These are phyloP conservation scores for Nigrospora osmanthi DNA, from an alignment of 2,329 filamentous ascomycete genomes.

Conservation along the genomic window DNA sequence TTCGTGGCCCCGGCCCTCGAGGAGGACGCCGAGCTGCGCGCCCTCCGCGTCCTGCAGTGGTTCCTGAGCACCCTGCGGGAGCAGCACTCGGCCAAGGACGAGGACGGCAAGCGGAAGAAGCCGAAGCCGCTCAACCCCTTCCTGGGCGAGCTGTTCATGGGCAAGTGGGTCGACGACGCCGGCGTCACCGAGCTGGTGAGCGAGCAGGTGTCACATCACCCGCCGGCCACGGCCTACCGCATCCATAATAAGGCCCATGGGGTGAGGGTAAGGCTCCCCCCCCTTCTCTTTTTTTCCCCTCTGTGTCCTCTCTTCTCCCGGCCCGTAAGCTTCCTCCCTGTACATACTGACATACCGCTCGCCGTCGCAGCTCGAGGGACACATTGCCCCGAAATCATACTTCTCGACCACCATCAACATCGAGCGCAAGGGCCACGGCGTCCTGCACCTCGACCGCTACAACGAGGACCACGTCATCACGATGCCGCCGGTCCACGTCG, in stretches of 20 bases:
- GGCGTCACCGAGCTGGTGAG: slow-evolving; percentile 82
- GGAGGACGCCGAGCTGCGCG: slow-evolving; percentile 71
- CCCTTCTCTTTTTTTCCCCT: not conserved
- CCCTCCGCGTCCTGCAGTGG: slow-evolving; percentile 88
- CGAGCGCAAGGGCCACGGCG: slow-evolving; percentile 87
- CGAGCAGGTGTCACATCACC: slow-evolving; percentile 93
- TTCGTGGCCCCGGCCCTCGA: slow-evolving; percentile 79
- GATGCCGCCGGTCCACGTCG: slow-evolving; percentile 84
- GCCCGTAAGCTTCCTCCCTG: not conserved
- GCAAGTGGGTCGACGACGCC: slow-evolving; percentile 76
- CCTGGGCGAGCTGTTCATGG: slow-evolving; percentile 87
- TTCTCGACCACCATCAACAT: slow-evolving; percentile 92
- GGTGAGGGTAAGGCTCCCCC: slow-evolving; percentile 31
- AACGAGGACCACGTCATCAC: slow-evolving; percentile 68
- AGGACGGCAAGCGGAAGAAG: slow-evolving; percentile 84
- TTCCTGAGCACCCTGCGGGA: slow-evolving; percentile 90
- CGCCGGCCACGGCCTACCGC: slow-evolving; percentile 87
- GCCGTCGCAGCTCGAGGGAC: slow-evolving; percentile 60
- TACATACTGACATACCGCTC: not conserved
- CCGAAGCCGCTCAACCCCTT: slow-evolving; percentile 90
- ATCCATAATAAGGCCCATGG: slow-evolving; percentile 83
- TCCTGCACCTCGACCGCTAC: slow-evolving; percentile 54
- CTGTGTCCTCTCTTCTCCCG: too few relatives aligned
- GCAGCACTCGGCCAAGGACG: slow-evolving; percentile 68
- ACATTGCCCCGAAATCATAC: slow-evolving; percentile 93